Evolutionary conservation across 73 alveolate genomes (phyloP).

Genomic region (Paramecium octaurelia): DNA sequence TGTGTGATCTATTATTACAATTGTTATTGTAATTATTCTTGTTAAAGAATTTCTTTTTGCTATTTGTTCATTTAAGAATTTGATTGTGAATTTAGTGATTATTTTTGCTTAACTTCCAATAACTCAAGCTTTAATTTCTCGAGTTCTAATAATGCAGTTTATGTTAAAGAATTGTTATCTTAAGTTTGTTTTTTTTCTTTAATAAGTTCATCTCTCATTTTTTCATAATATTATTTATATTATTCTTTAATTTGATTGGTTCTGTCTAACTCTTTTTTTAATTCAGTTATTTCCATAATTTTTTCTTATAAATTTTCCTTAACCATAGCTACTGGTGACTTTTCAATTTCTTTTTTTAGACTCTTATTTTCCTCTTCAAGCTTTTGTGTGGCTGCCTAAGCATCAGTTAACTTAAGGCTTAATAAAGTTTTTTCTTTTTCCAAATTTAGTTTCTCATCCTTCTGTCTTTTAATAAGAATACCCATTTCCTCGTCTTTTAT

Average conservation of each 20-base stretch:
- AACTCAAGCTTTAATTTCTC: not conserved
- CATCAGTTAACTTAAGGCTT: not conserved
- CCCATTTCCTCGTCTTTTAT: slow-evolving; percentile 56
- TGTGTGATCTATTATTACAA: not conserved
- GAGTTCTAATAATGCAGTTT: not conserved
- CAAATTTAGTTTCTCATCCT: slow-evolving; percentile 2
- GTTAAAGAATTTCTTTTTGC: not conserved
- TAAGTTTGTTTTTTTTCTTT: not conserved
- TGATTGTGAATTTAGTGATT: not conserved
- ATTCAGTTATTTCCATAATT: slow-evolving; percentile 41
- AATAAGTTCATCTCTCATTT: slow-evolving; percentile 45
- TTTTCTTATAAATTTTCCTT: slow-evolving; percentile 37
- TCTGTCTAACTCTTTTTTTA: slow-evolving; percentile 51
- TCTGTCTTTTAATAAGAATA: not conserved
- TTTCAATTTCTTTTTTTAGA: slow-evolving; percentile 39
- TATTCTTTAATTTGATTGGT: slow-evolving; percentile 42
- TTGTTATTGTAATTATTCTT: not conserved
- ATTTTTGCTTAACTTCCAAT: not conserved
- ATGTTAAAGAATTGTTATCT: not conserved
- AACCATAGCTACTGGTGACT: slow-evolving; percentile 37
- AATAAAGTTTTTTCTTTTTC: slow-evolving; percentile 55
- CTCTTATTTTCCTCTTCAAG: slow-evolving; percentile 35
- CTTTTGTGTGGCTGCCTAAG: not conserved
- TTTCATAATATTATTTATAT: slow-evolving; percentile 53
- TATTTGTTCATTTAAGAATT: not conserved